Conservation (phyloP, 2,329 filamentous ascomycete genomes). For the Colletotrichum sp. region DNA sequence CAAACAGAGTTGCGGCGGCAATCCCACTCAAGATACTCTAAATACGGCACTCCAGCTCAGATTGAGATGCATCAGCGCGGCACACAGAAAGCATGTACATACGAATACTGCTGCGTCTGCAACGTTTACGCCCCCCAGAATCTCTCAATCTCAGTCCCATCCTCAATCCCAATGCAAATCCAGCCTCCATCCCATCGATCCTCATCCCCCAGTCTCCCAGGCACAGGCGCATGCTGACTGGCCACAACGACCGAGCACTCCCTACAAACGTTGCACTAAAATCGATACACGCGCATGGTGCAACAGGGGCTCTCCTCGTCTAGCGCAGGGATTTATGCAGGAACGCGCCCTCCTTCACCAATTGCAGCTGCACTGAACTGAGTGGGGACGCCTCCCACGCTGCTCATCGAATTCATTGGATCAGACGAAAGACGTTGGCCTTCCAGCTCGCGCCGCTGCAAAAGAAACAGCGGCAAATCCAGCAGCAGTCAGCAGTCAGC, state of each 20-base stretch:
- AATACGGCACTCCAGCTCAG: neutral
- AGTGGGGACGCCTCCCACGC: neutral
- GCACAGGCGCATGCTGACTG: constrained; percentile 14
- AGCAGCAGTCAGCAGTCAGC: neutral
- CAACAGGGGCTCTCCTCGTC: constrained; percentile 11
- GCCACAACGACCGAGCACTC: constrained; percentile 4
- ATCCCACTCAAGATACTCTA: neutral
- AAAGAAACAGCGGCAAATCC: neutral
- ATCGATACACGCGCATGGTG: constrained; percentile 5
- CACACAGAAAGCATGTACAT: neutral
- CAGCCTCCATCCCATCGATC: neutral
- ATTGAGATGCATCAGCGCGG: neutral
- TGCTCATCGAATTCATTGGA: constrained; percentile 4
- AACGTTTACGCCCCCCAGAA: neutral
- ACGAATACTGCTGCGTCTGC: neutral
- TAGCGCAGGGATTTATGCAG: constrained; percentile 19
- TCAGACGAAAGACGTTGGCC: neutral
- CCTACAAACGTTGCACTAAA: constrained; percentile 16
- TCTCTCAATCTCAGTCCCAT: neutral
- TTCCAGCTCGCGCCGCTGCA: neutral
- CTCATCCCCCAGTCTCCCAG: neutral
- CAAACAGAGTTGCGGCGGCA: neutral
- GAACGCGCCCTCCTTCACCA: constrained; percentile 19
- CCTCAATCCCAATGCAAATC: neutral
- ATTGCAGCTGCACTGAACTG: neutral